Evolutionary conservation across 768 basidiomycete species (phyloP), one percentile per base, ranked within the genome.

Genomic region (Mycena maculata): DNA sequence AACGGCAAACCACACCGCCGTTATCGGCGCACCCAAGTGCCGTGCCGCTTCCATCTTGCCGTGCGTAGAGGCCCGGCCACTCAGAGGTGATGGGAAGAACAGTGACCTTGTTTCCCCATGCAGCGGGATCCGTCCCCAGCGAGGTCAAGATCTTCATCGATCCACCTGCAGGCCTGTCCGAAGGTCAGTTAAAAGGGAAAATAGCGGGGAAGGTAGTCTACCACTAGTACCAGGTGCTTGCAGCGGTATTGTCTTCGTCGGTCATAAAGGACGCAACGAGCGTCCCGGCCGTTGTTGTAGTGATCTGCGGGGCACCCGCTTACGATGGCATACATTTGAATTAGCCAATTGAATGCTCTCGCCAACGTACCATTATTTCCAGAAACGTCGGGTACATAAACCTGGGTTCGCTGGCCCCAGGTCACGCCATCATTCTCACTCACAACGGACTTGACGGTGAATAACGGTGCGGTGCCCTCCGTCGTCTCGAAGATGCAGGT

Each of bases 401-500:
- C 74, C 45, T 62, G 61, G 1, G 39, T n/a, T 6, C 72, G 50
- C 15, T 39, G 58, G n/a, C 42, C 53, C 47, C 55, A 74, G 31
- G 66, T 28, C 6, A 16, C 36, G 2, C 74, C 74, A 47, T 75
- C 74, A 44, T 73, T 55, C 11, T 23, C 68, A 31, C 73, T 73
- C 22, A 67, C 65, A 15, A 75, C 71, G 22, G 71, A 71, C 50
- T 75, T 73, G 27, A 73, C 65, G 27, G 44, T 73, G 53, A 73
- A 73, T 6, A 25, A 13, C 25, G 62, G 53, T 2, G 45, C 65
- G 22, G 69, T 65, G 2, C 67, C 70, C 45, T 75, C 64, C 25
- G 74, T 75, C 10, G 74, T 75, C 61, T 75, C 74, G 44, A 75
- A 75, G 15, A 73, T 60, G 39, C 74, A 75, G 8, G 72, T 42